Conservation (phyloP, 1,284 basidiomycete species). For the Hemileia vastatrix region DNA sequence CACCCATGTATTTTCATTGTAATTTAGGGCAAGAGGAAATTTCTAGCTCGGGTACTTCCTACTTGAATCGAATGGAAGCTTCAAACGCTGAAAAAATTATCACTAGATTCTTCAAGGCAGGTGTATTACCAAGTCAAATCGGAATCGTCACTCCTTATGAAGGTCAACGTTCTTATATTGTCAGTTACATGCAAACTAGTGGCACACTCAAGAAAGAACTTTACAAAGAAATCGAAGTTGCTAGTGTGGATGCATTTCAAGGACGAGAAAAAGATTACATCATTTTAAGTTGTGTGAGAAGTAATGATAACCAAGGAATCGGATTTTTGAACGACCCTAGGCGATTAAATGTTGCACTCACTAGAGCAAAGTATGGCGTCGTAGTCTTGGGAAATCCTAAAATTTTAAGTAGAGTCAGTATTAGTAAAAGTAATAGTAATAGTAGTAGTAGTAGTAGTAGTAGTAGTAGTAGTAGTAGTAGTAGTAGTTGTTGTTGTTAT, state of each 20-base stretch:
- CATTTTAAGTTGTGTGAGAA: slow-evolving; percentile 95
- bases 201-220: slow-evolving; percentile 96
- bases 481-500: too few relatives aligned
- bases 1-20: slow-evolving; percentile 99
- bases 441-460: too few relatives aligned
- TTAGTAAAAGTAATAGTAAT: background rate
- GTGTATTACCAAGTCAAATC: slow-evolving; percentile 87
- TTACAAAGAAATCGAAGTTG: slow-evolving; percentile 99
- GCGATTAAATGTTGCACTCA: slow-evolving; percentile 91
- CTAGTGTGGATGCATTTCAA: slow-evolving; percentile 98
- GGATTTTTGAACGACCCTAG: slow-evolving; percentile 98
- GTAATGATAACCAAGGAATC: slow-evolving; percentile 98
- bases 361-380: slow-evolving; percentile 92
- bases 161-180: slow-evolving; percentile 96
- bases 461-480: too few relatives aligned
- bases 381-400: slow-evolving; percentile 98
- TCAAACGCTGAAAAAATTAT: slow-evolving; percentile 99
- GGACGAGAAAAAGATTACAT: slow-evolving; percentile 99
- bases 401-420: slow-evolving; percentile 85
- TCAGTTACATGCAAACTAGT: slow-evolving; percentile 99
- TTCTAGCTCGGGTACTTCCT: slow-evolving; percentile 93
- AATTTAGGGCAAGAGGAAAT: slow-evolving; percentile 99
- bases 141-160: slow-evolving; percentile 99
- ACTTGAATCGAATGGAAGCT: slow-evolving; percentile 96
- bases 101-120: slow-evolving; percentile 98